Conservation (phyloP, 495 filamentous ascomycete genomes). For the Lindgomyces ingoldianus region DNA sequence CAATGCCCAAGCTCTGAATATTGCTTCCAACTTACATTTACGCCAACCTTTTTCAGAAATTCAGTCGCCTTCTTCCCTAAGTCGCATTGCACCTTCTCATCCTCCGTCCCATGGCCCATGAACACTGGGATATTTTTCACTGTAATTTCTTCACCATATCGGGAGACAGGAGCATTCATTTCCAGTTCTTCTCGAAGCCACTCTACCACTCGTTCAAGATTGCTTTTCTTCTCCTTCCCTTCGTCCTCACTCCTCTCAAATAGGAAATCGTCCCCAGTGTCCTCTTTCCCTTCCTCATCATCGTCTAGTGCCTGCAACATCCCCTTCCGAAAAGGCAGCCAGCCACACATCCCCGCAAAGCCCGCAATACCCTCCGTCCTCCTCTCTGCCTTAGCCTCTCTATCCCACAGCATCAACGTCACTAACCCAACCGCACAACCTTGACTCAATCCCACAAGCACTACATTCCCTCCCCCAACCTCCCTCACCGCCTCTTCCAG, state of each 20-base stretch:
- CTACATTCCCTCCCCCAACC: slow-evolving; percentile 48
- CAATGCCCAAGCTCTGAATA: slow-evolving; percentile 60
- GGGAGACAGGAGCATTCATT: neutral
- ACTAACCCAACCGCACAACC: slow-evolving; percentile 51
- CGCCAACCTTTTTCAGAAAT: slow-evolving; percentile 46
- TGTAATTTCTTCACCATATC: too few relatives aligned
- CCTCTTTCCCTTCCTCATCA: slow-evolving; percentile 17
- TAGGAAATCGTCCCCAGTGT: neutral
- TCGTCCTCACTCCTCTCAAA: slow-evolving; percentile 16
- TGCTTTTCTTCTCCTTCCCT: neutral
- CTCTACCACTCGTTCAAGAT: neutral
- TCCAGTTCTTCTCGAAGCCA: slow-evolving; percentile 25
- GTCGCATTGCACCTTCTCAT: slow-evolving; percentile 52
- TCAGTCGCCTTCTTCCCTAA: slow-evolving; percentile 50
- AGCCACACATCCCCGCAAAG: slow-evolving; percentile 59
- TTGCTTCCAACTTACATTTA: slow-evolving; percentile 52
- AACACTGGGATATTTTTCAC: slow-evolving; percentile 48
- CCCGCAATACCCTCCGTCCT: slow-evolving; percentile 43
- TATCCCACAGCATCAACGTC: slow-evolving; percentile 36
- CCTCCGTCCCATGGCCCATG: slow-evolving; percentile 56
- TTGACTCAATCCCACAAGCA: slow-evolving; percentile 58
- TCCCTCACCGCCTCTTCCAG: slow-evolving; percentile 46
- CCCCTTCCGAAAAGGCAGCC: slow-evolving; percentile 53
- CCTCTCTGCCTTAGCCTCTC: too few relatives aligned
- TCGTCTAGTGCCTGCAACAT: slow-evolving; percentile 40